phyloP scores from a whole-genome alignment of 2,329 filamentous ascomycete genomes.

The Xylaria sp. region DNA sequence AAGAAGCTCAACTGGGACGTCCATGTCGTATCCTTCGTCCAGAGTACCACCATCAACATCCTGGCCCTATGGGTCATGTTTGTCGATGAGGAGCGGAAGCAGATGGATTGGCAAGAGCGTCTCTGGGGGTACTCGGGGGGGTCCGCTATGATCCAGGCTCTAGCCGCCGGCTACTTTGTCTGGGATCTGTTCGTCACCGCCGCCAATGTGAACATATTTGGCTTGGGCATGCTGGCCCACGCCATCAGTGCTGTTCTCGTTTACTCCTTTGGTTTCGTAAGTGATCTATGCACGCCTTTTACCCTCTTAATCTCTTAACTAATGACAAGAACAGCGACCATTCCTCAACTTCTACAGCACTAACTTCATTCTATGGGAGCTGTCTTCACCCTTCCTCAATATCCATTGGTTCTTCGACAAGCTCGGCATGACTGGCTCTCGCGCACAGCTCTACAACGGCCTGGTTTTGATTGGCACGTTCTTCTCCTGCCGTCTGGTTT shows the following conservation, averaged over 20 bases:
- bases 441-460: slow-evolving; percentile 78
- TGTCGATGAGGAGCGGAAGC: slow-evolving; percentile 68
- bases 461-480: slow-evolving; percentile 74
- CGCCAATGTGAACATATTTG: slow-evolving; percentile 73
- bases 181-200: slow-evolving; percentile 79
- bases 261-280: slow-evolving; percentile 79
- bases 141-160: slow-evolving; percentile 73
- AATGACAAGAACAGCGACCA: slow-evolving; percentile 62
- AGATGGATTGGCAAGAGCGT: slow-evolving; percentile 70
- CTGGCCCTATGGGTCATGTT: slow-evolving; percentile 78
- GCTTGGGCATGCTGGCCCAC: slow-evolving; percentile 77
- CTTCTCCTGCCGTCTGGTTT: slow-evolving; percentile 77
- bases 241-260: slow-evolving; percentile 75
- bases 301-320: not conserved
- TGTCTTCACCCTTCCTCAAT: slow-evolving; percentile 84
- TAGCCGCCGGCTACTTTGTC: slow-evolving; percentile 82
- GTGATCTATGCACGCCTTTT: slow-evolving; percentile 42
- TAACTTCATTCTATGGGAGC: slow-evolving; percentile 85
- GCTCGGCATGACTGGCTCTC: slow-evolving; percentile 76
- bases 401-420: slow-evolving; percentile 95
- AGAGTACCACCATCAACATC: slow-evolving; percentile 73
- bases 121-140: slow-evolving; percentile 80
- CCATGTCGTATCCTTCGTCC: slow-evolving; percentile 82
- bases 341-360: slow-evolving; percentile 84
- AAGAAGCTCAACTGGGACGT: slow-evolving; percentile 84